Conservation (phyloP, 2,329 filamentous ascomycete species). For the Xylariaceae sp. region DNA sequence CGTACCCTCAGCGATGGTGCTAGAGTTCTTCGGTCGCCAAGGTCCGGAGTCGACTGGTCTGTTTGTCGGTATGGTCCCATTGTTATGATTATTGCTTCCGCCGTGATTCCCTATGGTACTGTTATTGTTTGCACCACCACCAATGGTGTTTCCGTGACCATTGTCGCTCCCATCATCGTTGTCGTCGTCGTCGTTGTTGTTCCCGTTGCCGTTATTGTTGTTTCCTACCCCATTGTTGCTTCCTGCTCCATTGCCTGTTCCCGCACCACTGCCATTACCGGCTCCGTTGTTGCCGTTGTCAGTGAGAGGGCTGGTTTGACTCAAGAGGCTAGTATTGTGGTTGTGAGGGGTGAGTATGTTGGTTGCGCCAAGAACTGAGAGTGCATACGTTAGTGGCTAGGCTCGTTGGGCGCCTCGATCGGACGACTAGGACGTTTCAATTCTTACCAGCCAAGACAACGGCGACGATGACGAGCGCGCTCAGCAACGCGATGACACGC, state of each 20-base stretch:
- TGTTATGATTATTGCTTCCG: neutral
- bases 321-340: neutral
- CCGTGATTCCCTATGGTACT: conserved; percentile 7
- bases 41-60: conserved; percentile 2
- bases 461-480: conserved; percentile 18
- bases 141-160: conserved; percentile 4
- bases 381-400: conserved; percentile 2
- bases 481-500: conserved; percentile 20
- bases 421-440: neutral
- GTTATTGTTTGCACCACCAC: neutral
- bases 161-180: neutral
- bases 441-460: conserved; percentile 23
- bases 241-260: neutral
- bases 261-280: neutral
- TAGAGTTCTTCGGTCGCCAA: conserved; percentile 26
- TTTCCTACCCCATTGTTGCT: neutral
- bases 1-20: conserved; percentile 25
- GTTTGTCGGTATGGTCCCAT: conserved; percentile 1
- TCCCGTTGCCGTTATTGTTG: neutral
- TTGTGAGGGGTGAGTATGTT: conserved; percentile 16
- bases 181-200: neutral
- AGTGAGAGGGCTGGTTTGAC: neutral
- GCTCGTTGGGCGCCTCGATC: neutral
- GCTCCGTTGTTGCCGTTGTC: neutral
- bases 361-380: conserved; percentile 24